Percentiles rank a stretch among this genome's conserved stretches.
phyloP scores from a whole-genome alignment of 352 stramenopile species.

The Pseudoperonospora humuli region DNA sequence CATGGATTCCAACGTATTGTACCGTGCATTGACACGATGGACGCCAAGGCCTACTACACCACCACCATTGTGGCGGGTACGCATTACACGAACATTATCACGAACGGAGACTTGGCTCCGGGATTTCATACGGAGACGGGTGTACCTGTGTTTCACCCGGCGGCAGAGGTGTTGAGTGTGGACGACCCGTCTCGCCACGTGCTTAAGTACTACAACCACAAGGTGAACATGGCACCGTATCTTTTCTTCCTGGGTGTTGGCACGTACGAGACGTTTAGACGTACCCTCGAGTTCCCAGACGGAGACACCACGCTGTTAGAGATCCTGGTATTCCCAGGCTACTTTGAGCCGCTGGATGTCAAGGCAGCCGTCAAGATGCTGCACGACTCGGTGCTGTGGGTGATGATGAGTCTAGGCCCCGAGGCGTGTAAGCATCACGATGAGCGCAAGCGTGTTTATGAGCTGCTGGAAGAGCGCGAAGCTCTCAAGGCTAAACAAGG shows the following conservation, averaged over 20 bases:
- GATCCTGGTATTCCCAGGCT: slow-evolving; percentile 61
- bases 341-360: slow-evolving; percentile 56
- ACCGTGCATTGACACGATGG: slow-evolving; percentile 74
- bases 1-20: slow-evolving; percentile 75
- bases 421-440: slow-evolving; percentile 60
- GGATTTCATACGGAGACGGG: slow-evolving; percentile 52
- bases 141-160: slow-evolving; percentile 51
- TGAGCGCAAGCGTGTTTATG: slow-evolving; percentile 68
- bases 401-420: slow-evolving; percentile 60
- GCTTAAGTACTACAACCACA: slow-evolving; percentile 79
- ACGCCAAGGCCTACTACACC: slow-evolving; percentile 75
- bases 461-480: slow-evolving; percentile 55
- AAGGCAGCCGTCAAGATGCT: slow-evolving; percentile 69
- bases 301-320: slow-evolving; percentile 64
- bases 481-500: slow-evolving; percentile 58
- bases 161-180: slow-evolving; percentile 39
- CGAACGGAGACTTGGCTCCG: slow-evolving; percentile 63
- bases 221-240: slow-evolving; percentile 79
- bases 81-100: slow-evolving; percentile 77
- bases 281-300: slow-evolving; percentile 67
- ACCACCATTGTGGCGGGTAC: slow-evolving; percentile 67
- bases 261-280: slow-evolving; percentile 67
- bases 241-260: slow-evolving; percentile 75
- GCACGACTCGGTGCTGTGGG: slow-evolving; percentile 68
- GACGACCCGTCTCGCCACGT: slow-evolving; percentile 52